Base-by-base conservation (phyloP, 23 red algal genomes). In the Gracilaria domingensis region DNA sequence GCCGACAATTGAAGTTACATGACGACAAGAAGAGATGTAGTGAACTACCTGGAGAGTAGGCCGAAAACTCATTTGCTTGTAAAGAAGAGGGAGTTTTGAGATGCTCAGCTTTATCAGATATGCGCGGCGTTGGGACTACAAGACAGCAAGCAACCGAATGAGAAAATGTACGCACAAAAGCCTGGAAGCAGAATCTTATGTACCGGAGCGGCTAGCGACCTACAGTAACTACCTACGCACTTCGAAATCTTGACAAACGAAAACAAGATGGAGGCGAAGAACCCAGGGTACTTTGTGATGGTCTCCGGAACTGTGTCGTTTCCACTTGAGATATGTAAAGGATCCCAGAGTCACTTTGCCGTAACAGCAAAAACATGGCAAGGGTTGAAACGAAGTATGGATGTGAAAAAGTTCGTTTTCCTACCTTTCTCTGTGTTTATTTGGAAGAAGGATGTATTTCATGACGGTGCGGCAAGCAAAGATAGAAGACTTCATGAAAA, bases 151-250 rank as follows among this genome's bases (percentile, higher is more conserved):
- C 14, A 23, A 18, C 11, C 6, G 55, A 18, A 18, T 18, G 23
- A 23, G 55, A 59, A 20, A 18, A 59, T 59, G 55, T 23, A 59
- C 17, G 55, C 14, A 23, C 55, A 20, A 13, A 60, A 30, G 53
- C 56, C 78, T 13, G 78, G 18, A 17, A 20, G 78, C 18, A 55
- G 30, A 37, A 45, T 82, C 14, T 29, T 82, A 8, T 57, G 42
- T 59, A 82, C 78, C 30, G 51, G 12, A 82, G 17, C 12, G 13
- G 39, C 0, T 13, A 40, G 78, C 0, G 14, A 12, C 16, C 56
- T 40, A 29, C 78, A 82, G 50, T 58, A 36, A 18, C 51, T 59
- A 29, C 78, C 56, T 59, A 58, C 42, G 24, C 44, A 82, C 78
- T 82, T 82, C 30, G 47, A 9, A 82, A 54, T 0, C 26, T 13